These are phyloP conservation scores for Aspergillus jensenii DNA, from an alignment of 2,329 filamentous ascomycete genomes.

Conservation along the genomic window DNA sequence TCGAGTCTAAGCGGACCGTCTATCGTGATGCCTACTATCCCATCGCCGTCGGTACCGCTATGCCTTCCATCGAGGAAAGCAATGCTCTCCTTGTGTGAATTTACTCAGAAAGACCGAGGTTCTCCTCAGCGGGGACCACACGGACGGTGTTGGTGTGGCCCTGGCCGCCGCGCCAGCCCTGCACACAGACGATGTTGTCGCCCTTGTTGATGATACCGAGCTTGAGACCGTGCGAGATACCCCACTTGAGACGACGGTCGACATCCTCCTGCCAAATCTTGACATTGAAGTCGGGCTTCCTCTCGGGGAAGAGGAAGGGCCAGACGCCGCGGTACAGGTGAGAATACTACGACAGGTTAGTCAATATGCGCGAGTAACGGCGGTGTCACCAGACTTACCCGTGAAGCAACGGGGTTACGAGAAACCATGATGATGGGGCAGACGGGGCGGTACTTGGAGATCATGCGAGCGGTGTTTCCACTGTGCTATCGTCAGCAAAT, in stretches of 20 bases:
- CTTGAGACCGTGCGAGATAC: constrained; percentile 80
- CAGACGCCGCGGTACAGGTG: constrained; percentile 98
- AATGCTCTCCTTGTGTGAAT: constrained; percentile 11
- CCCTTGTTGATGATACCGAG: constrained; percentile 79
- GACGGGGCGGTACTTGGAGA: constrained; percentile 98
- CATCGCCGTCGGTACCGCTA: constrained; percentile 19
- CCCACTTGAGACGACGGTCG: constrained; percentile 96
- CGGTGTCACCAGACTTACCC: constrained; percentile 49
- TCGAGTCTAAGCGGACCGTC: constrained; percentile 15
- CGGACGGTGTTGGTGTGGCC: constrained; percentile 67
- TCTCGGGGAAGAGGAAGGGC: constrained; percentile 90
- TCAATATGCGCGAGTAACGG: constrained; percentile 12
- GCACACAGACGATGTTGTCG: constrained; percentile 67
- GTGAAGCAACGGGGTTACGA: constrained; percentile 75
- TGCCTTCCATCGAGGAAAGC: constrained; percentile 10
- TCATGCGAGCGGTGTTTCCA: constrained; percentile 87
- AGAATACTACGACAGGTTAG: constrained; percentile 58
- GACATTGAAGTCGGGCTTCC: constrained; percentile 90
- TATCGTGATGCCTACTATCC: constrained; percentile 18
- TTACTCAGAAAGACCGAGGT: constrained; percentile 42
- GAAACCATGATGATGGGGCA: constrained; percentile 99
- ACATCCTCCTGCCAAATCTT: constrained; percentile 99
- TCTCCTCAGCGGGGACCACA: constrained; percentile 50
- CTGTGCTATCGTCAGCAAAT: constrained; percentile 45
- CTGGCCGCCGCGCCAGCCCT: constrained; percentile 68